phyloP scores from a whole-genome alignment of 2,329 filamentous ascomycete species.

The Botryotinia narcissicola region DNA sequence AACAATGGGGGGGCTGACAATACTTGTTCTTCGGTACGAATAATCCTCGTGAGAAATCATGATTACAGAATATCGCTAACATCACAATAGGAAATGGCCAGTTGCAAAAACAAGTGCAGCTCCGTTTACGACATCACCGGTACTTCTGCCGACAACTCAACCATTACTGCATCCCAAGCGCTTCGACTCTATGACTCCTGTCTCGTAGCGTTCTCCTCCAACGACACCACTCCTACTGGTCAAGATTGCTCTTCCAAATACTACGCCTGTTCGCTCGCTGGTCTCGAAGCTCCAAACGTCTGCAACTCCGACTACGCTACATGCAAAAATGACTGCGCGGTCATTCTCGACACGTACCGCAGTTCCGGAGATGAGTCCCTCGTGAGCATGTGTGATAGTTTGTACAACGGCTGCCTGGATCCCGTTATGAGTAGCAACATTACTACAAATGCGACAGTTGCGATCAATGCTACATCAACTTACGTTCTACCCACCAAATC shows the following conservation, averaged over 20 bases:
- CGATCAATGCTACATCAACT: neutral
- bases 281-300: neutral
- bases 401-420: slow-evolving; percentile 17
- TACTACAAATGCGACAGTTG: neutral
- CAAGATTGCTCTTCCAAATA: slow-evolving; percentile 17
- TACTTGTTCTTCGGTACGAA: neutral
- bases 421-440: slow-evolving; percentile 1
- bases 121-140: slow-evolving; percentile 23
- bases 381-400: slow-evolving; percentile 6
- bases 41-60: neutral
- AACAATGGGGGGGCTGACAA: neutral
- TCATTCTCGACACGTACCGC: neutral
- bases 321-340: slow-evolving; percentile 11
- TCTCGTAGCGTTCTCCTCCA: slow-evolving; percentile 23
- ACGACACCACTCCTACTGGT: slow-evolving; percentile 2
- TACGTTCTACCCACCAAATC: neutral
- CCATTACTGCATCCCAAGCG: slow-evolving; percentile 14
- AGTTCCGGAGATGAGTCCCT: neutral
- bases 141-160: slow-evolving; percentile 19
- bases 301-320: neutral
- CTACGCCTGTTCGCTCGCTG: neutral
- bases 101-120: slow-evolving; percentile 24
- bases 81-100: neutral
- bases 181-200: slow-evolving; percentile 23
- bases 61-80: neutral